Conservation (phyloP, 163 green algal species). For the Scenedesmus sp. region DNA sequence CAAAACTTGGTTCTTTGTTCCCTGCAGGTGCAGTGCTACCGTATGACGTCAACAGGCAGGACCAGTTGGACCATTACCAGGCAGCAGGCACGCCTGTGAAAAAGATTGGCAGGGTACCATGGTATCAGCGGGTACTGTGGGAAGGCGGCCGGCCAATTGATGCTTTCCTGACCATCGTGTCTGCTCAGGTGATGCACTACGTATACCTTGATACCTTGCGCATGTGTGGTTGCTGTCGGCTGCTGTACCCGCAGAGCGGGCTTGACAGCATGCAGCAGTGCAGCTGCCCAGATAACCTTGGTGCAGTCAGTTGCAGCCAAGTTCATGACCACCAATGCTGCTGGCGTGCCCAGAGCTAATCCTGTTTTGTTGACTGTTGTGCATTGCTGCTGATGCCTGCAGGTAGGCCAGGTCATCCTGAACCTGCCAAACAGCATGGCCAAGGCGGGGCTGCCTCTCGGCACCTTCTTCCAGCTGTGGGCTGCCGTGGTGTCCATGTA, state of each 20-base stretch:
- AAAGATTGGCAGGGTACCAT: neutral
- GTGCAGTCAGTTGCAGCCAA: no score
- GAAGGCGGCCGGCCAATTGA: slow-evolving; percentile 40
- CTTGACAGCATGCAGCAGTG: no score
- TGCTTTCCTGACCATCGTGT: slow-evolving; percentile 46
- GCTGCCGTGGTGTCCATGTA: slow-evolving; percentile 32
- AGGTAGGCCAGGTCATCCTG: slow-evolving; percentile 53
- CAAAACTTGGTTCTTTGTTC: no score
- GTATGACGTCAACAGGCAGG: slow-evolving; percentile 21
- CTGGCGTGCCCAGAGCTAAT: no score
- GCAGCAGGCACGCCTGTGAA: slow-evolving; percentile 34
- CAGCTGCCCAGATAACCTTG: no score
- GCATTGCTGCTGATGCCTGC: neutral
- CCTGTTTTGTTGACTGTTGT: no score
- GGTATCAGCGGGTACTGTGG: slow-evolving; percentile 38
- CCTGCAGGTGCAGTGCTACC: slow-evolving; percentile 13
- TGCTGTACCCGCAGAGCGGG: neutral
- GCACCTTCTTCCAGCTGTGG: slow-evolving; percentile 39
- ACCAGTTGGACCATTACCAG: slow-evolving; percentile 21
- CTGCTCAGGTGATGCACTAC: slow-evolving; percentile 25
- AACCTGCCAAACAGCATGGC: slow-evolving; percentile 54
- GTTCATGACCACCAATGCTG: no score
- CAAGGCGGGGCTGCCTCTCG: slow-evolving; percentile 30
- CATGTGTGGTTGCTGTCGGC: neutral
- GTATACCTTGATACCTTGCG: neutral